Evolutionary conservation across 2,329 filamentous ascomycete species (phyloP), one percentile per base, ranked within the genome.

Genomic region (Ascocoryne sarcoides): DNA sequence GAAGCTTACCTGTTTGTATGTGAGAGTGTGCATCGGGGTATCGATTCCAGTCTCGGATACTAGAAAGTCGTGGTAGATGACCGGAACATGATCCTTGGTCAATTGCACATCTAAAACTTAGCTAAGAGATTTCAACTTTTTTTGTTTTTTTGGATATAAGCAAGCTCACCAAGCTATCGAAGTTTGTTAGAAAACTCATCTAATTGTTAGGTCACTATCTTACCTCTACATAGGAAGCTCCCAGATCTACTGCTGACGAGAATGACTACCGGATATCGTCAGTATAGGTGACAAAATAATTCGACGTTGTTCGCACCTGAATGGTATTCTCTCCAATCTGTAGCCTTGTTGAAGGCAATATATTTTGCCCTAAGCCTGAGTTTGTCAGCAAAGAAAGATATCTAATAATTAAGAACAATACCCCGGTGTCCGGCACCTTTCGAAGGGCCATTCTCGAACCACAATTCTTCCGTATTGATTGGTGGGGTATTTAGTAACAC

Each of bases 21-120:
- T 47, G 14, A 47, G 37, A 19, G 37, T 19, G 34, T 47, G 40
- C 26, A 26, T 16, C 18, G 42, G 28, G 32, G 39, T 17, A 40
- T 47, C 45, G 16, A 37, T 33, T 15, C 41, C 45, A 17, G 20
- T 42, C 33, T 47, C 45, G 23, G 32, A 40, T 5, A 47, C n/a
- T 9, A 44, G 35, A 17, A 44, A 44, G 33, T 44, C 45, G n/a
- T 44, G 45, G 18, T 44, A 47, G 20, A 47, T 44, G 12, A 44
- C 17, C 10, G 45, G 45, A 21, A 47, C 39, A 14, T 44, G 45
- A 20, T 44, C 45, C 14, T 26, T 18, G 3, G 45, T 47, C 29
- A 47, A 18, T 34, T 47, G 45, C 12, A 47, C 40, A 31, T 46
- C 43, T 46, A 36, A 4, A 19, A 16, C 14, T 17, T 12, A 9